A percentile compares a stretch with the other conserved stretches of the same genome.
These are phyloP conservation scores for Alopecurus myosuroides DNA, from an alignment of 176 grass and related monocot genomes.

Conservation along the genomic window DNA sequence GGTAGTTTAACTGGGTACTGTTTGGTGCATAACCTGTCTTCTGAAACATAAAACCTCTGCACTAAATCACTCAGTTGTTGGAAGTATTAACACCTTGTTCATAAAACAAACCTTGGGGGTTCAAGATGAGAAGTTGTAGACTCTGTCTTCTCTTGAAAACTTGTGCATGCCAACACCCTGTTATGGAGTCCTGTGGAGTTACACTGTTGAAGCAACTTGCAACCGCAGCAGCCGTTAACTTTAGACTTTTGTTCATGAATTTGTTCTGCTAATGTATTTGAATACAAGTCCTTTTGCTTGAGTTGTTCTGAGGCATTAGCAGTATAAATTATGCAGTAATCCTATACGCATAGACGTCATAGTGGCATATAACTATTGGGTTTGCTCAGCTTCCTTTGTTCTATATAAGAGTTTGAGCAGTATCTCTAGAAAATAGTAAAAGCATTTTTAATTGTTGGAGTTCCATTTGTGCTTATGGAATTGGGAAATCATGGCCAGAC, in stretches of 20 bases:
- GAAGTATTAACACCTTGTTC: neutral
- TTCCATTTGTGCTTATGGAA: slow-evolving; percentile 17
- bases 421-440: neutral
- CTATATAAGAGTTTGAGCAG: neutral
- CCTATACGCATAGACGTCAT: neutral
- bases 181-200: neutral
- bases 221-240: neutral
- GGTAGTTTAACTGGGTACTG: neutral
- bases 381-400: neutral
- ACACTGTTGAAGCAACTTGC: neutral
- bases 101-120: neutral
- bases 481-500: neutral
- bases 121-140: neutral
- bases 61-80: neutral
- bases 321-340: neutral
- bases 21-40: neutral
- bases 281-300: neutral
- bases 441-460: neutral
- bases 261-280: neutral
- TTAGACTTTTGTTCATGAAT: neutral
- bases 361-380: neutral
- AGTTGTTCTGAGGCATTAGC: neutral
- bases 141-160: neutral
- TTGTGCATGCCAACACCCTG: neutral
- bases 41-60: neutral